These are phyloP conservation scores for Peniophora sp. DNA, from an alignment of 1,284 basidiomycete species.

Conservation along the genomic window DNA sequence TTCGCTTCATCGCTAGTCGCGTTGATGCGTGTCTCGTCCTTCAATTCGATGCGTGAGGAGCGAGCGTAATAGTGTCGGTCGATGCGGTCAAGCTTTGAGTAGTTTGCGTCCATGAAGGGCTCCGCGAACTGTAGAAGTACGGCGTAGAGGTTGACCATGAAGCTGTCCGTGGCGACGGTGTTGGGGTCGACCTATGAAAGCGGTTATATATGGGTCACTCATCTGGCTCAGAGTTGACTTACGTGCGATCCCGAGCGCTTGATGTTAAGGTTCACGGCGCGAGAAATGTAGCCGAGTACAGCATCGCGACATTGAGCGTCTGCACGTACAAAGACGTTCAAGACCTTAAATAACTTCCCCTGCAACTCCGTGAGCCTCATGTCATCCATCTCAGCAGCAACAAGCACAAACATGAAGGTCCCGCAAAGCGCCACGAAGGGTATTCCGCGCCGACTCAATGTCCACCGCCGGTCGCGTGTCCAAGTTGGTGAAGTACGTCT, in stretches of 20 bases:
- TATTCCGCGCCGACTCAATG: conserved; percentile 78
- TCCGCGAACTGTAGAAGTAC: conserved; percentile 86
- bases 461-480: conserved; percentile 69
- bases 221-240: conserved; percentile 9
- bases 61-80: conserved; percentile 78
- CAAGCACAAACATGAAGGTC: conserved; percentile 60
- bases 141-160: conserved; percentile 87
- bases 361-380: background rate
- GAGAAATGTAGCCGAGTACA: conserved; percentile 80
- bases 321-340: conserved; percentile 83
- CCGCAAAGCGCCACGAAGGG: conserved; percentile 74
- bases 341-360: conserved; percentile 71
- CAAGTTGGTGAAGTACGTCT: conserved; percentile 79
- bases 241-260: conserved; percentile 89
- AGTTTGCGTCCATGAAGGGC: conserved; percentile 92
- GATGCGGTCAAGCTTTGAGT: conserved; percentile 91
- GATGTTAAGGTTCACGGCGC: conserved; percentile 69
- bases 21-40: conserved; percentile 87
- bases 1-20: conserved; percentile 81
- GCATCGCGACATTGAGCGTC: conserved; percentile 76
- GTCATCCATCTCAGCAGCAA: background rate
- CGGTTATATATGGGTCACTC: conserved; percentile 1
- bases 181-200: conserved; percentile 63
- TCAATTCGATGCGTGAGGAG: conserved; percentile 65
- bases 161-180: conserved; percentile 87